Conservation (phyloP, 257 asterid species). For the Solanum pinnatisectum region DNA sequence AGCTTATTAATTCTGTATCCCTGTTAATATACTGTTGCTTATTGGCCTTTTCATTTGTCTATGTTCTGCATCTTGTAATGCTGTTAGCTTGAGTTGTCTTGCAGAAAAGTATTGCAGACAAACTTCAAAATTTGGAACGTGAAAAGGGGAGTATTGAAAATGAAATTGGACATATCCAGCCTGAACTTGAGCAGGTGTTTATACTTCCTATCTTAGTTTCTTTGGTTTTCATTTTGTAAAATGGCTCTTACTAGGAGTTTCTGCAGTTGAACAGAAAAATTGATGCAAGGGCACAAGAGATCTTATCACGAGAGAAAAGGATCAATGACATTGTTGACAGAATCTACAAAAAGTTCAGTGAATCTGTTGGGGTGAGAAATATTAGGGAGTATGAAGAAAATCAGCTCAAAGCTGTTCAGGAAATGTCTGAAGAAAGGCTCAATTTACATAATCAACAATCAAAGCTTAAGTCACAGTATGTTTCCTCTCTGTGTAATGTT, state of each 20-base stretch:
- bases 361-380: slow-evolving; percentile 87
- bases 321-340: slow-evolving; percentile 83
- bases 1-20: neutral
- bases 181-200: slow-evolving; percentile 71
- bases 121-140: slow-evolving; percentile 60
- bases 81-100: neutral
- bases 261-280: slow-evolving; percentile 68
- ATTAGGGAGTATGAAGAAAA: slow-evolving; percentile 97
- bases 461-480: slow-evolving; percentile 89
- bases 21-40: neutral
- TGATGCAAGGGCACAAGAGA: slow-evolving; percentile 41
- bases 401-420: slow-evolving; percentile 86
- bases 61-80: neutral
- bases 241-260: slow-evolving; percentile 1
- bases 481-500: neutral
- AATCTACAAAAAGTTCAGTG: slow-evolving; percentile 79
- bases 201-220: slow-evolving; percentile 5
- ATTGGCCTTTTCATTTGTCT: neutral
- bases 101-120: slow-evolving; percentile 91
- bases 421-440: slow-evolving; percentile 80
- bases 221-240: neutral
- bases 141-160: slow-evolving; percentile 68
- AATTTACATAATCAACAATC: slow-evolving; percentile 88
- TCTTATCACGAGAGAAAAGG: slow-evolving; percentile 45
- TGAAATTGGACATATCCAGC: slow-evolving; percentile 63